Evolutionary conservation across 163 green algal genomes (phyloP), one percentile per base, ranked within the genome.

Genomic region (Coccomyxa subellipsoidea): DNA sequence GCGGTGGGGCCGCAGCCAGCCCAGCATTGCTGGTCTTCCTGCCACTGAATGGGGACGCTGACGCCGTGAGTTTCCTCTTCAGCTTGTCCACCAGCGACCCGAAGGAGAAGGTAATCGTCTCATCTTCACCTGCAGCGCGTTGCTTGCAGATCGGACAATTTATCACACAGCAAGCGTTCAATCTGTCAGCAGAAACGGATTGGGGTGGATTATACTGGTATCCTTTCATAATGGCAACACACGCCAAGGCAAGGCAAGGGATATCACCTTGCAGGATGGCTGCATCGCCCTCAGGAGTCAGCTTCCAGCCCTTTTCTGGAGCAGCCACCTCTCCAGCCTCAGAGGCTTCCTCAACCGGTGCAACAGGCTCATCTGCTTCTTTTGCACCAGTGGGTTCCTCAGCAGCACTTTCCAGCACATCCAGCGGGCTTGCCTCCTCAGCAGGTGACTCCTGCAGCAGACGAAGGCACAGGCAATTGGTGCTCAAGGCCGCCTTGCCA

Each of bases 251-350:
- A 59, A 59, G 40, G 10, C 40, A 59, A 59, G 15, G 23, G 3
- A 59, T 21, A 8, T 59, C 47, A 73, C 66, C 66, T 32, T 34
- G 66, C 1, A 73, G n/a, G 8, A 73, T 36, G 2, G 66, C 66
- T 36, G 66, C 66, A 34, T 73, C 66, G 8, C 66, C 66, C 66
- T 73, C 66, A n/a, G 66, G 66, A n/a, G 66, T 36, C 66, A 73
- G 66, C 8, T 36, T 18, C 66, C 66, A 73, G 18, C 66, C 66
- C 66, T 36, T 73, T 34, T 73, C 4, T 27, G 47, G 47, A 12
- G 4, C 47, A 18, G 4, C 5, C 23, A 27, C 47, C 47, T 59
- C 47, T 18, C 21, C 47, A 59, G 3, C 47, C 47, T 59, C 47
- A 18, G 47, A 1, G 47, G 47, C 47, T 10, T 73, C 6, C 8